Evolutionary conservation across 2,329 filamentous ascomycete genomes (phyloP), one percentile per base, ranked within the genome.

Genomic region (Alternaria viburni): DNA sequence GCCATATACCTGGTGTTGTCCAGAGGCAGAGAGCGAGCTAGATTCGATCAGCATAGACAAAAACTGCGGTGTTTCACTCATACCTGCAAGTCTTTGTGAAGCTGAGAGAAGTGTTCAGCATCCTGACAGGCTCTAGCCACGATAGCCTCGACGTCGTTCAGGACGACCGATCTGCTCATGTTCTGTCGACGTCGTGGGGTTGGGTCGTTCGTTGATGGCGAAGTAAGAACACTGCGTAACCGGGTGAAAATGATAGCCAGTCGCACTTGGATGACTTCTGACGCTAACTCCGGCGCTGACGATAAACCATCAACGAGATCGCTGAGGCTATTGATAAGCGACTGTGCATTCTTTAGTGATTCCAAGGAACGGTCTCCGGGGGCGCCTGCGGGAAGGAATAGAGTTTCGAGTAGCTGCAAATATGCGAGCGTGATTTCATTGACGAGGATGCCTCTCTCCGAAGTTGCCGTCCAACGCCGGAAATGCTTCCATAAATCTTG

Each of bases 1-100:
- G 69, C 76, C 76, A 77, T 23, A 64, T 44, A 49, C 67, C 72
- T 13, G 70, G 69, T 7, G 63, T 60, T 2, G 73, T 78, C 76
- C 76, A 80, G 32, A 80, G 64, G 59, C 76, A 79, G 13, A 80
- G 62, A 5, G 74, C 70, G 54, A 77, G 68, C 77, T 80, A 51
- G 8, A 5, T 5, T 10, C 15, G n/a, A 32, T 76, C 32, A 72
- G 64, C 43, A 11, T 28, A 6, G 17, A 15, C 32, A 12, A n/a
- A 8, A 6, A 30, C 3, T 15, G 30, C 10, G 30, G 36, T 26
- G 9, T 5, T 21, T 6, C 19, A 5, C 25, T 57, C 72, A 32
- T 71, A 80, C 78, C 70, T 79, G 75, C 49, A 80, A 51, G 49
- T 80, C 76, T 60, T 67, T 72, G 2, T 71, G 59, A 15, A 80